These are phyloP conservation scores for Tetrahymena elliotti DNA, from an alignment of 73 alveolate genomes.

Conservation along the genomic window DNA sequence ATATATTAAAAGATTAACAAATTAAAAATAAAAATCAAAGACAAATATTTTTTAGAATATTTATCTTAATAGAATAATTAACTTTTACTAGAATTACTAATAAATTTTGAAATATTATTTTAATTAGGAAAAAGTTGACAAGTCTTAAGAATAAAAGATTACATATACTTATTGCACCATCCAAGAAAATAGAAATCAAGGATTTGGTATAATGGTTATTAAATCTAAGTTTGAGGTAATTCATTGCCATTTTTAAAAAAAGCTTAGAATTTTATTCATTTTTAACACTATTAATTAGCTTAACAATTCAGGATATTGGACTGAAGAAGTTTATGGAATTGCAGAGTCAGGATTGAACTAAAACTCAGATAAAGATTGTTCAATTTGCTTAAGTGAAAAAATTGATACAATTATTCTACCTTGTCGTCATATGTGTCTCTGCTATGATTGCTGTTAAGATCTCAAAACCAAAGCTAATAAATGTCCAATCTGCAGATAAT, in stretches of 20 bases:
- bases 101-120: not conserved
- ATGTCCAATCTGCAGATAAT: slow-evolving; percentile 69
- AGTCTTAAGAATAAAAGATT: not conserved
- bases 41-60: not conserved
- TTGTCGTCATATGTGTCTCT: slow-evolving; percentile 66
- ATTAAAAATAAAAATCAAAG: not conserved
- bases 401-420: slow-evolving; percentile 67
- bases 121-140: not conserved
- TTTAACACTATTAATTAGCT: not conserved
- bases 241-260: not conserved
- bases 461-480: slow-evolving; percentile 62
- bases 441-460: slow-evolving; percentile 53
- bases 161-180: not conserved
- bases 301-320: slow-evolving; percentile 32
- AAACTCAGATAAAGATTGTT: slow-evolving; percentile 52
- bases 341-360: slow-evolving; percentile 25
- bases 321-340: slow-evolving; percentile 60
- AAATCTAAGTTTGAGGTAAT: not conserved
- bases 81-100: not conserved
- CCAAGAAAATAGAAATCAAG: not conserved
- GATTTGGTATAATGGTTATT: not conserved
- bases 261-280: not conserved
- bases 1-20: not conserved
- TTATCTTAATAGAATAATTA: not conserved
- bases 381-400: slow-evolving; percentile 54